Base-by-base conservation (phyloP, 2,329 filamentous ascomycete genomes). In the Endocalyx cinctus region DNA sequence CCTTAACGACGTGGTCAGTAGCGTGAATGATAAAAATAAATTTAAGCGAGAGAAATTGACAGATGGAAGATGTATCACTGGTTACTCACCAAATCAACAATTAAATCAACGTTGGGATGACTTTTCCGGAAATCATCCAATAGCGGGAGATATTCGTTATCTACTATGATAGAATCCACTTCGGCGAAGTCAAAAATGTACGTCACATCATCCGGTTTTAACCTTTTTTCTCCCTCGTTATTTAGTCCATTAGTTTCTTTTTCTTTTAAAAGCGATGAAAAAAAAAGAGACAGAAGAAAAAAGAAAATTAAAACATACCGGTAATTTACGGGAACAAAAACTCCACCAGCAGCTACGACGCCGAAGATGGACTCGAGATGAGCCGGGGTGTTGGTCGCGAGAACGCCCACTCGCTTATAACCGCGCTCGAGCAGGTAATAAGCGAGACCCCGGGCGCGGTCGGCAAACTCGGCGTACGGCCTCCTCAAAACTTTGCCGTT, bases 361-460 rank as follows among this genome's bases (percentile, higher is more conserved):
- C 85, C 92, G 54, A 87, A 98, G 41, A 95, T 86, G 6, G 80
- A 77, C 63, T 97, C 90, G 17, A 98, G 69, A 51, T 97, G 97
- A 0, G 89, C 89, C 0, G 92, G 92, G 1, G 92, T 98, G 57
- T 98, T 98, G 4, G 92, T 86, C 7, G 80, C 82, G 10, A 98
- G 69, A 29, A 98, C 82, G 6, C 92, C 92, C 5, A 97, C 84
- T 39, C 85, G 74, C 51, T 78, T 82, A 52, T 78, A 79, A 5
- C 75, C 72, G 53, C 85, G 77, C 58, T 85, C 86, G 47, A 76
- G 75, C 36, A 98, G 58, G 57, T 84, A 97, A 62, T 94, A 97
- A 11, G 88, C 89, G 13, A 98, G 67, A 1, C 90, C 92, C 26
- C 86, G 69, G 4, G 89, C 86, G 27, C 92, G 85, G 53, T 95